Percentiles rank a stretch among this genome's conserved stretches.
Conservation (phyloP, 495 filamentous ascomycete genomes). For the Daldinia grandis region DNA sequence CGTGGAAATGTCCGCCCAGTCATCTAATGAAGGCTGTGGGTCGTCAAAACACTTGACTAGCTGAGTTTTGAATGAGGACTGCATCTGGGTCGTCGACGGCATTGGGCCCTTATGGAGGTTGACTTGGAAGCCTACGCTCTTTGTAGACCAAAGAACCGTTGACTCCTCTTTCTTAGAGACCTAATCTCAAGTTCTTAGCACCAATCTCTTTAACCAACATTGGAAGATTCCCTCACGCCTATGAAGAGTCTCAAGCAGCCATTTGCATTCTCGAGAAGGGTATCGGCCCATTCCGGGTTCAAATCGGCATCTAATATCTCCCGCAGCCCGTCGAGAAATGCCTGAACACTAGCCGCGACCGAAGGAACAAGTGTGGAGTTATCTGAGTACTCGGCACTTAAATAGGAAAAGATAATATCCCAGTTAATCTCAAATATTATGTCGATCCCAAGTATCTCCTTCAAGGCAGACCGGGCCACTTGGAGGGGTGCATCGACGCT, state of each 20-base stretch:
- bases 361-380: constrained; percentile 42
- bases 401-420: constrained; percentile 44
- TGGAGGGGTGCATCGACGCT: constrained; percentile 39
- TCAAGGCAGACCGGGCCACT: constrained; percentile 29
- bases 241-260: constrained; percentile 44
- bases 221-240: constrained; percentile 32
- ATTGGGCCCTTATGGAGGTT: constrained; percentile 42
- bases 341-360: constrained; percentile 40
- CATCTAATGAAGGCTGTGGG: constrained; percentile 34
- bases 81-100: constrained; percentile 38
- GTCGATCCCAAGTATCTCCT: constrained; percentile 42
- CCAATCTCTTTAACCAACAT: neutral
- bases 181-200: constrained; percentile 6
- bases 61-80: constrained; percentile 41
- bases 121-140: constrained; percentile 42
- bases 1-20: constrained; percentile 48
- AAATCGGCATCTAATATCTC: constrained; percentile 48
- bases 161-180: constrained; percentile 1
- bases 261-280: constrained; percentile 38
- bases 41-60: constrained; percentile 45
- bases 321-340: constrained; percentile 39
- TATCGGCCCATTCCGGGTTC: constrained; percentile 45
- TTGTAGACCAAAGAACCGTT: constrained; percentile 40
- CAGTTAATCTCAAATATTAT: constrained; percentile 49
- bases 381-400: constrained; percentile 45